These are phyloP conservation scores for Fusarium dlaminii DNA, from an alignment of 2,329 filamentous ascomycete genomes.

Conservation along the genomic window DNA sequence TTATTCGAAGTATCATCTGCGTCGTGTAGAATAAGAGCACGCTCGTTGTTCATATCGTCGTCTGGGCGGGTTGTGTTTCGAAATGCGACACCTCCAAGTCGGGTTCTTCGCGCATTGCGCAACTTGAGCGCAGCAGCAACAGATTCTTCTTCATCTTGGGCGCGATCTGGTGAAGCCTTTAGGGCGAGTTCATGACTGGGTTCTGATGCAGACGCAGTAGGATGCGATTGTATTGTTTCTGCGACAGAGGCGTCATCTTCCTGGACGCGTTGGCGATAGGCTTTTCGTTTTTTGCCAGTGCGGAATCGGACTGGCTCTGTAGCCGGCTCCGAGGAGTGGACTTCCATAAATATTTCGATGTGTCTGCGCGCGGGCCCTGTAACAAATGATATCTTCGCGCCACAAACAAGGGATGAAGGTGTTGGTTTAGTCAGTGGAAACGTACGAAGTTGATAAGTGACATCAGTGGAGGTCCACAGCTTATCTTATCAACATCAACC, in stretches of 20 bases:
- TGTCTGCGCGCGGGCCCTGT: neutral
- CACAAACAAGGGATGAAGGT: neutral
- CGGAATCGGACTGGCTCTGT: slow-evolving; percentile 61
- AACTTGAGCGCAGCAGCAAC: slow-evolving; percentile 62
- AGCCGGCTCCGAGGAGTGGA: slow-evolving; percentile 12
- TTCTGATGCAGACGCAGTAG: slow-evolving; percentile 3
- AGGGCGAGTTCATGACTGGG: slow-evolving; percentile 6
- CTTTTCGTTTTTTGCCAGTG: slow-evolving; percentile 67
- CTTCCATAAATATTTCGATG: slow-evolving; percentile 25
- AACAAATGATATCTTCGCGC: neutral
- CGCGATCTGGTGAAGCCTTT: slow-evolving; percentile 33
- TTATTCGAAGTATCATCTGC: slow-evolving; percentile 38
- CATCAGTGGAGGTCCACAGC: slow-evolving; percentile 15
- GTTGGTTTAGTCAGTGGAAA: neutral
- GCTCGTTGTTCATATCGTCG: slow-evolving; percentile 43
- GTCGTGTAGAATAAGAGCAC: slow-evolving; percentile 49
- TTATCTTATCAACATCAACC: slow-evolving; percentile 31
- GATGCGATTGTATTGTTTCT: neutral
- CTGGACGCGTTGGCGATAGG: slow-evolving; percentile 62
- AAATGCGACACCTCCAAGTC: slow-evolving; percentile 67
- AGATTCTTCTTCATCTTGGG: slow-evolving; percentile 46
- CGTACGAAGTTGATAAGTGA: slow-evolving; percentile 5
- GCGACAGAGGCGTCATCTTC: slow-evolving; percentile 39
- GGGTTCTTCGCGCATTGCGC: slow-evolving; percentile 61
- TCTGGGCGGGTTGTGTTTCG: slow-evolving; percentile 46